Base-by-base conservation (phyloP, 164 flowering plant species). In the Vitis amurensis region DNA sequence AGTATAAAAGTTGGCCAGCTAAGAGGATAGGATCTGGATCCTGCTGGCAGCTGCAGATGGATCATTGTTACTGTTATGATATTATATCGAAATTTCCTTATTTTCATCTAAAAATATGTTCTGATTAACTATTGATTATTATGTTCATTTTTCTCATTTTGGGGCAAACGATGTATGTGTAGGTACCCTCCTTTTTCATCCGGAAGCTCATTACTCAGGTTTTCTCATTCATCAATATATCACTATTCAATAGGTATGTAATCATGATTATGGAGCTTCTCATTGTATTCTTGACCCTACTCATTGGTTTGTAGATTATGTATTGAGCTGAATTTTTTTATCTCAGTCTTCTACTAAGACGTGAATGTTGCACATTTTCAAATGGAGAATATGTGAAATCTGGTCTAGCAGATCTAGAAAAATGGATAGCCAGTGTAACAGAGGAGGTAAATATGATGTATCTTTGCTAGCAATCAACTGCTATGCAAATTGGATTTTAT, bases 321-420 rank as follows among this genome's bases (percentile, higher is more conserved):
- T 65, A 55, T 64, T 80, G 11, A 66, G 16, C 56, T 68, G 27
- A 62, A 57, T 30, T 68, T 74, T 47, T 30, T 49, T 17, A 44
- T 71, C 17, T 31, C 80, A 93, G 99, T 73, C 97, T 96, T 78
- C 84, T 96, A 19, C 79, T 93, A 59, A 87, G 99, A 55, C 97
- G 97, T 61, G 98, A 96, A 77, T 96, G 99, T 74, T 96, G 99
- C 83, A 88, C 97, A 50, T 93, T 96, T 77, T 86, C 97, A 69
- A 96, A 96, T 82, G 98, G 98, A 48, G 97, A 93, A 77, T 96
- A 96, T 78, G 92, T 93, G 31, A 96, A 91, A 80, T 96, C 99
- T 76, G 98, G 97, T 55, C 80, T 96, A 30, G 97, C 95, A 11
- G 98, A 96, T 70, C 77, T 96, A 14, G 99, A 96, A 79, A 82